Evolutionary conservation across 2,329 filamentous ascomycete genomes (phyloP).

Genomic region (Aspergillus nomiae): DNA sequence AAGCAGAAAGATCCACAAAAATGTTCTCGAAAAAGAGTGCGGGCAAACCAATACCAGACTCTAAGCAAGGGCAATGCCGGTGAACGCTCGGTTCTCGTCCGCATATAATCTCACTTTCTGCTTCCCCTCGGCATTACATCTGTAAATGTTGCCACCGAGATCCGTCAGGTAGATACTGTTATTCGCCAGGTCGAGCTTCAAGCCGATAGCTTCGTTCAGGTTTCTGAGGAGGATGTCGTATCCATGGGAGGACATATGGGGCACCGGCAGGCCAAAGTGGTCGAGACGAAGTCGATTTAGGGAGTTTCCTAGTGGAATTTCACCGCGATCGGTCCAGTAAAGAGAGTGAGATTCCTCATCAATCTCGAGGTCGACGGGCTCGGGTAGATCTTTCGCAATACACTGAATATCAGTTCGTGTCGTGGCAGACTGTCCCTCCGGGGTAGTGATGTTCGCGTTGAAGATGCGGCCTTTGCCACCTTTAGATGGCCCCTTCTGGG

Average conservation of each 20-base stretch:
- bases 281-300: constrained; percentile 43
- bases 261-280: neutral
- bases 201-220: constrained; percentile 3
- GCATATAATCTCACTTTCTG: neutral
- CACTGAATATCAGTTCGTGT: constrained; percentile 46
- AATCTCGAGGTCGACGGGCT: constrained; percentile 61
- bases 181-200: neutral
- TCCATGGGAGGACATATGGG: neutral
- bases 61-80: neutral
- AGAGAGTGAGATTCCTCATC: constrained; percentile 50
- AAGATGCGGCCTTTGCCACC: constrained; percentile 56
- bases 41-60: too few species aligned
- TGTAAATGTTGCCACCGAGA: neutral
- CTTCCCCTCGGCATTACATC: neutral
- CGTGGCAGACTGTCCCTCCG: constrained; percentile 33
- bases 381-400: constrained; percentile 51
- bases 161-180: neutral
- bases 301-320: constrained; percentile 57
- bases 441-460: constrained; percentile 48
- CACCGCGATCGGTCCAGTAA: constrained; percentile 65
- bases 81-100: neutral
- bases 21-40: too few species aligned
- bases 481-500: constrained; percentile 60
- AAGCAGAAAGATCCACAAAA: too few species aligned
- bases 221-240: neutral